Base-by-base conservation (phyloP, 805 yeast genomes). In the Cyberlindnera sargentensis region DNA sequence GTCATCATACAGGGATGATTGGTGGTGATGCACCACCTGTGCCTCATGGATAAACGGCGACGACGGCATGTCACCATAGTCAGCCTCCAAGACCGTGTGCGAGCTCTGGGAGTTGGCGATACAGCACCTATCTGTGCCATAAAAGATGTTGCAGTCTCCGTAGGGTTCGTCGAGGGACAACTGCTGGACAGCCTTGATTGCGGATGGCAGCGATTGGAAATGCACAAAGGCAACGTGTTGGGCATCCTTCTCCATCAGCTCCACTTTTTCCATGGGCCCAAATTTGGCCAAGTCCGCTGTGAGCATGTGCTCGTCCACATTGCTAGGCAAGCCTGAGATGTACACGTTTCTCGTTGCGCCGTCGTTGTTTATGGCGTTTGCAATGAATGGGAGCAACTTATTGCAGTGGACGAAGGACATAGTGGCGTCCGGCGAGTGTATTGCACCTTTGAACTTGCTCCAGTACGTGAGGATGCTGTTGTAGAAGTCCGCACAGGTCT, bases 281-380 rank as follows among this genome's bases (percentile, higher is more conserved):
- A 75, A 80, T 37, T 61, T 62, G 10, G 71, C 61, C 43, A 80
- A 77, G 55, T 79, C 84, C 2, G 60, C 50, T 26, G 78, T 56
- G 33, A 80, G 55, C 20, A 73, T 66, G 6, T 52, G 58, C 34
- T 55, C 56, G 29, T 71, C 61, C 10, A 66, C 54, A 33, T 77
- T 77, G 44, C 78, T 75, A 43, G 90, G 68, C 51, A 79, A 79
- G 10, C 96, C 96, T 15, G 20, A 15, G 47, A 91, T 70, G 58
- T 84, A 89, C 24, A 91, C 96, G 59, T 90, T 89, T 67, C 99
- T 78, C 23, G 97, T 86, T 3, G 98, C 98, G 36, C 90, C 88
- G 53, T 87, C 91, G 49, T 86, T 77, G 44, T 80, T 78, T 42
- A 93, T 85, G 5, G 67, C 65, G 10, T 60, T 47, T 23, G 63